These are phyloP conservation scores for Simmondsia chinensis DNA, from an alignment of 148 eudicot genomes.

Conservation along the genomic window DNA sequence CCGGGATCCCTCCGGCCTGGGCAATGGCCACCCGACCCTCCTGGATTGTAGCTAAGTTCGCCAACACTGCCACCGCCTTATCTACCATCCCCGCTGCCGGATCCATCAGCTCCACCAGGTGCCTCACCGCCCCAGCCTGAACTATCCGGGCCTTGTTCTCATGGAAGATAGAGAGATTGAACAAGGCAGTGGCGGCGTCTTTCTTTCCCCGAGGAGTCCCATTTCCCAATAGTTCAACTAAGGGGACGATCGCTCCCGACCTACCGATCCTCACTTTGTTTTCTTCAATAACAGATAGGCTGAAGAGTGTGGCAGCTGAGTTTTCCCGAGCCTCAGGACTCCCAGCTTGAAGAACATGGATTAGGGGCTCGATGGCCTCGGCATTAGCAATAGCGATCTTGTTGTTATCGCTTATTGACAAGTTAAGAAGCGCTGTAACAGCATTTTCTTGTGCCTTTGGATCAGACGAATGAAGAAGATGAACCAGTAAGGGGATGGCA, in stretches of 20 bases:
- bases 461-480: slow-evolving; percentile 58
- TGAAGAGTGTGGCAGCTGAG: slow-evolving; percentile 90
- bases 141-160: slow-evolving; percentile 77
- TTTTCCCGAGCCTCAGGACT: slow-evolving; percentile 83
- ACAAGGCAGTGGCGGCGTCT: slow-evolving; percentile 81
- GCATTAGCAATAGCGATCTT: slow-evolving; percentile 65
- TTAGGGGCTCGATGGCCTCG: slow-evolving; percentile 76
- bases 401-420: slow-evolving; percentile 82
- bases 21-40: slow-evolving; percentile 82
- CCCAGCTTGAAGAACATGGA: slow-evolving; percentile 74
- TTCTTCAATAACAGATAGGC: slow-evolving; percentile 81
- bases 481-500: slow-evolving; percentile 53
- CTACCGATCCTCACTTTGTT: slow-evolving; percentile 73
- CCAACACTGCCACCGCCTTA: slow-evolving; percentile 90
- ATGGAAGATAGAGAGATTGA: slow-evolving; percentile 73
- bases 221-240: slow-evolving; percentile 72
- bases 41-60: slow-evolving; percentile 69
- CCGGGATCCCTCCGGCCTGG: slow-evolving; percentile 67
- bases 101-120: slow-evolving; percentile 81
- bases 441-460: slow-evolving; percentile 54
- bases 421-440: slow-evolving; percentile 80
- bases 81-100: slow-evolving; percentile 95
- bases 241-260: slow-evolving; percentile 71
- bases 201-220: slow-evolving; percentile 86
- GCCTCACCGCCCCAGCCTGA: slow-evolving; percentile 72